Conservation (phyloP, 306 rosid species). For the Begonia fuchsioides region DNA sequence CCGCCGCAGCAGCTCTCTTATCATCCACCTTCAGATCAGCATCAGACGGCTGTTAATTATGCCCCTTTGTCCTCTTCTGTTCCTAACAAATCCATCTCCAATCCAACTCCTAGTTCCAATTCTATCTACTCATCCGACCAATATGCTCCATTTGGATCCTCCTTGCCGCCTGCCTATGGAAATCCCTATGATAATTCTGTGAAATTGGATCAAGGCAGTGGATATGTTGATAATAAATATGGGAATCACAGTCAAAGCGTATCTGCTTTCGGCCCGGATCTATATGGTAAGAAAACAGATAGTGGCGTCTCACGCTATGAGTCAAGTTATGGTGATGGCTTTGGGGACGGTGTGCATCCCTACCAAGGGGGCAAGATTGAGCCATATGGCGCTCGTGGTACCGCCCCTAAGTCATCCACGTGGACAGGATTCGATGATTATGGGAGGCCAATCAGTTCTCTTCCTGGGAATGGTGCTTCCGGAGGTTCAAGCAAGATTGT, state of each 20-base stretch:
- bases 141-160: constrained; percentile 30
- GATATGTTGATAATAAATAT: constrained; percentile 11
- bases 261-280: constrained; percentile 49
- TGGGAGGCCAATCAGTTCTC: constrained; percentile 59
- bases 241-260: constrained; percentile 30
- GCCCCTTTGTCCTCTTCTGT: constrained; percentile 25
- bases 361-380: constrained; percentile 68
- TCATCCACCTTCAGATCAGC: constrained; percentile 52
- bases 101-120: constrained; percentile 16
- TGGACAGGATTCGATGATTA: constrained; percentile 70
- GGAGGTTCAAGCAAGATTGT: constrained; percentile 37
- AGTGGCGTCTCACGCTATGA: constrained; percentile 22
- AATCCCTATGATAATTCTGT: constrained; percentile 36
- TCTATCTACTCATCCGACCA: constrained; percentile 25
- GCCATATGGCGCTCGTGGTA: constrained; percentile 89
- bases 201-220: constrained; percentile 38
- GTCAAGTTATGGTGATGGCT: constrained; percentile 29
- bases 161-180: constrained; percentile 37
- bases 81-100: constrained; percentile 22
- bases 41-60: constrained; percentile 34
- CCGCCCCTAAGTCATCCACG: constrained; percentile 67
- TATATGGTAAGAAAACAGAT: constrained; percentile 39
- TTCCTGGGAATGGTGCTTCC: constrained; percentile 33
- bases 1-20: constrained; percentile 39
- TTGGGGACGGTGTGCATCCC: constrained; percentile 66